These are phyloP conservation scores for Quercus wislizeni DNA, from an alignment of 306 rosid species.

Conservation along the genomic window DNA sequence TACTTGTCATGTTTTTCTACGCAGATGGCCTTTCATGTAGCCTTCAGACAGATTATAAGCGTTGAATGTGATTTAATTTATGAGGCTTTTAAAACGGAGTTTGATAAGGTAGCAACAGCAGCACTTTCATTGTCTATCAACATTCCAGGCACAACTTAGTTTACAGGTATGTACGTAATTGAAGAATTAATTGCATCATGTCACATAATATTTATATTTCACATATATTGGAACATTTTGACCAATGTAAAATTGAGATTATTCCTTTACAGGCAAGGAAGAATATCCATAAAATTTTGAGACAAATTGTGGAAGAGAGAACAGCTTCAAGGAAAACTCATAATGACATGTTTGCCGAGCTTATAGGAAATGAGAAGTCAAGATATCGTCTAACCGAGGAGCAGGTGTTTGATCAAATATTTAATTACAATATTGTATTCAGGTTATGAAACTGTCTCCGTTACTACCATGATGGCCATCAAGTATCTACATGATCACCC, in stretches of 20 bases:
- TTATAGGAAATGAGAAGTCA: conserved; percentile 41
- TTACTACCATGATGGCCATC: conserved; percentile 83
- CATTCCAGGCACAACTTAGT: conserved; percentile 70
- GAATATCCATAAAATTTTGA: conserved; percentile 39
- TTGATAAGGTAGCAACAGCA: conserved; percentile 51
- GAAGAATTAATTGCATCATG: not conserved
- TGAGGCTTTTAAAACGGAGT: conserved; percentile 43
- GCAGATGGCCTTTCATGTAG: conserved; percentile 70
- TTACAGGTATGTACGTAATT: conserved; percentile 44
- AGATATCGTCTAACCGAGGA: conserved; percentile 54
- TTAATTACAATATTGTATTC: conserved; percentile 57
- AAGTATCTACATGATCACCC: conserved; percentile 78
- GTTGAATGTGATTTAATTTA: conserved; percentile 42
- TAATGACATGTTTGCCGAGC: conserved; percentile 49
- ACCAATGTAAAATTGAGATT: not conserved
- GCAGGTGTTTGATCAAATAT: conserved; percentile 60
- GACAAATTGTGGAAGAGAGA: conserved; percentile 46
- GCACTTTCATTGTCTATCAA: conserved; percentile 71
- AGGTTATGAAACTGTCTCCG: conserved; percentile 86
- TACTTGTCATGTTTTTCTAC: not conserved
- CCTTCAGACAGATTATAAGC: conserved; percentile 52
- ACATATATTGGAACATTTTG: not conserved
- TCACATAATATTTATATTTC: not conserved
- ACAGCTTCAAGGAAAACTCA: conserved; percentile 37
- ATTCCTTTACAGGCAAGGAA: conserved; percentile 47